A percentile compares a stretch with the other conserved stretches of the same genome.
Evolutionary conservation across 1,284 basidiomycete species (phyloP).

Genomic region (Cryptococcus neoformans): DNA sequence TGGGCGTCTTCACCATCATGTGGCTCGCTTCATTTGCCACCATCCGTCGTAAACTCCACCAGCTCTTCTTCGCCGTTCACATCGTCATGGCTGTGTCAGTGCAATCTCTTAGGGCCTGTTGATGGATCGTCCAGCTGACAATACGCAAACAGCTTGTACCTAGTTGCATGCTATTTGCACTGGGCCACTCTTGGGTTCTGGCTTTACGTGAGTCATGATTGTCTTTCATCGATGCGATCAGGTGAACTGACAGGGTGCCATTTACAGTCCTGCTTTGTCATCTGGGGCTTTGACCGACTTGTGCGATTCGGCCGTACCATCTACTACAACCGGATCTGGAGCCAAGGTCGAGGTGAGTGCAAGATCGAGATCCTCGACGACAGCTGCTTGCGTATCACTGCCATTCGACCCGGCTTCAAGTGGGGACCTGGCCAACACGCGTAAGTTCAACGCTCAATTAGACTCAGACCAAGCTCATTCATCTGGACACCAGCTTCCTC

Average conservation of each 20-base stretch:
- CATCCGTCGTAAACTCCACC: neutral
- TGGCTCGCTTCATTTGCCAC: neutral
- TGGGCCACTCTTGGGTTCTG: neutral
- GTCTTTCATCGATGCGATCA: no score
- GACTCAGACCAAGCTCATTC: neutral
- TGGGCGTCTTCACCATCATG: neutral
- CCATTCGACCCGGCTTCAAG: neutral
- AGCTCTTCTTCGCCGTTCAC: neutral
- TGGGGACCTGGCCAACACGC: neutral
- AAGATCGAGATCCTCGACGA: conserved; percentile 2
- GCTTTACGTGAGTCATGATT: neutral
- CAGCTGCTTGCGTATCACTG: neutral
- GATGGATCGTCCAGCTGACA: neutral
- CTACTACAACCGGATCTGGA: conserved; percentile 22
- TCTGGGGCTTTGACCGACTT: neutral
- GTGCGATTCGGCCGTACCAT: conserved; percentile 10
- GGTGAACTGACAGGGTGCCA: no score
- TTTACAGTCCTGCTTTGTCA: neutral
- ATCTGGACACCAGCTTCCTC: neutral
- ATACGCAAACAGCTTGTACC: neutral
- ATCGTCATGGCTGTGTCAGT: neutral
- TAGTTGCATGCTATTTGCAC: neutral
- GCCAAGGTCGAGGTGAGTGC: conserved; percentile 20
- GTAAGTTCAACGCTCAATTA: neutral
- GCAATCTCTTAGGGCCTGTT: neutral